These are phyloP conservation scores for Wickerhamiella sergipiensis DNA, from an alignment of 805 yeast species.

Conservation along the genomic window DNA sequence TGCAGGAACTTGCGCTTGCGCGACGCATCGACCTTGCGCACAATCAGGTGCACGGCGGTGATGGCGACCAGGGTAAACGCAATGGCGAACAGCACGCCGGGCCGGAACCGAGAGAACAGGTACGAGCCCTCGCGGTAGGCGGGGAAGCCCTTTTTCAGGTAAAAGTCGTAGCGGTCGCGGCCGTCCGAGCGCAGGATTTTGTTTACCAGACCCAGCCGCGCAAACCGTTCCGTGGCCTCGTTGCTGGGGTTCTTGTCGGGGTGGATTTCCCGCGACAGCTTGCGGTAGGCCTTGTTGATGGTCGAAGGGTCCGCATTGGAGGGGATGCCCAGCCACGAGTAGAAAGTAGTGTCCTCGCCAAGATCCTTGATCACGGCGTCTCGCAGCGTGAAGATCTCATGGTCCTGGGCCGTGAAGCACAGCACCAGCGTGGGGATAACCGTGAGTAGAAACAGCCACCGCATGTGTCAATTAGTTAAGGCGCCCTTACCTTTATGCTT, in stretches of 20 bases:
- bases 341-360: constrained; percentile 50
- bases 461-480: background rate
- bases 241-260: constrained; percentile 62
- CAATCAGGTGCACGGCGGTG: constrained; percentile 43
- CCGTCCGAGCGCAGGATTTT: constrained; percentile 49
- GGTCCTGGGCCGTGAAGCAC: constrained; percentile 51
- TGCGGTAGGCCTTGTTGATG: constrained; percentile 39
- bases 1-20: constrained; percentile 45
- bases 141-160: constrained; percentile 75
- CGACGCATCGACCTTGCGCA: constrained; percentile 38
- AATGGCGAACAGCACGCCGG: constrained; percentile 41
- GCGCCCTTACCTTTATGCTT: background rate
- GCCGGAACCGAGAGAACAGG: constrained; percentile 51
- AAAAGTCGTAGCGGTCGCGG: constrained; percentile 72
- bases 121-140: constrained; percentile 58
- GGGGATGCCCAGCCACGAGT: constrained; percentile 38
- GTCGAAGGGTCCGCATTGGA: constrained; percentile 16
- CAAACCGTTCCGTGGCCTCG: constrained; percentile 54
- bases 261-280: constrained; percentile 56
- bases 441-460: background rate
- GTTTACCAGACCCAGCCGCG: constrained; percentile 63
- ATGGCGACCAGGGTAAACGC: constrained; percentile 37
- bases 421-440: constrained; percentile 11
- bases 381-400: constrained; percentile 65
- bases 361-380: constrained; percentile 49